A percentile compares a stretch with the other conserved stretches of the same genome.
These are phyloP conservation scores for Citrus trifoliata DNA, from an alignment of 345 rosid species.

Conservation along the genomic window DNA sequence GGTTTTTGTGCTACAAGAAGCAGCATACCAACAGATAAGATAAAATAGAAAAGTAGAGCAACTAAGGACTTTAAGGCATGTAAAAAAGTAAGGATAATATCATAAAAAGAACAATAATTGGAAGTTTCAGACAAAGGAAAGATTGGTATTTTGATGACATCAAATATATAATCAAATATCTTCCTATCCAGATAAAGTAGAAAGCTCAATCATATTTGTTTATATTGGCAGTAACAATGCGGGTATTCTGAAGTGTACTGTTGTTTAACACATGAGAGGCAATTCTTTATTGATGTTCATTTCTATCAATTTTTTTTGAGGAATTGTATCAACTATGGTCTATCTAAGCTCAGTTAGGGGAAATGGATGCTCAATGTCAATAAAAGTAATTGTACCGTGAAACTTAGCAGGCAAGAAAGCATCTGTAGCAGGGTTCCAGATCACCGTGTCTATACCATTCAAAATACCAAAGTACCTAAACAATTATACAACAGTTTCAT, in stretches of 20 bases:
- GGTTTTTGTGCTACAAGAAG: slow-evolving; percentile 35
- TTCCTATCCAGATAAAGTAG: not conserved
- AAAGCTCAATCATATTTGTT: not conserved
- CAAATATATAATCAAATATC: not conserved
- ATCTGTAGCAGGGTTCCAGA: slow-evolving; percentile 57
- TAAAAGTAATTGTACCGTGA: slow-evolving; percentile 28
- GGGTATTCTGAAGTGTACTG: not conserved
- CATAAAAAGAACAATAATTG: not conserved
- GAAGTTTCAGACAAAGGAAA: not conserved
- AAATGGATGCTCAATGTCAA: not conserved
- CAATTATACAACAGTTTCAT: slow-evolving; percentile 1
- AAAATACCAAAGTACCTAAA: slow-evolving; percentile 52
- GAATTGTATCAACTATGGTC: not conserved
- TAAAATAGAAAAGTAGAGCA: not conserved
- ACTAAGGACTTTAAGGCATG: not conserved
- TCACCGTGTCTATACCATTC: slow-evolving; percentile 48
- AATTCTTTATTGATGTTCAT: not conserved
- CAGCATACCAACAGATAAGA: not conserved
- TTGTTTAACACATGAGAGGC: not conserved
- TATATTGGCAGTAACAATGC: not conserved
- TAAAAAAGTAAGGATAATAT: not conserved
- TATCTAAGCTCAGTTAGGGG: not conserved
- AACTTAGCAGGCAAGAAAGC: slow-evolving; percentile 48
- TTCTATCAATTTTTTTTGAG: not conserved
- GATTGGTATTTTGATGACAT: not conserved